Base-by-base conservation (phyloP, 495 filamentous ascomycete species). In the Articulospora tetracladia region DNA sequence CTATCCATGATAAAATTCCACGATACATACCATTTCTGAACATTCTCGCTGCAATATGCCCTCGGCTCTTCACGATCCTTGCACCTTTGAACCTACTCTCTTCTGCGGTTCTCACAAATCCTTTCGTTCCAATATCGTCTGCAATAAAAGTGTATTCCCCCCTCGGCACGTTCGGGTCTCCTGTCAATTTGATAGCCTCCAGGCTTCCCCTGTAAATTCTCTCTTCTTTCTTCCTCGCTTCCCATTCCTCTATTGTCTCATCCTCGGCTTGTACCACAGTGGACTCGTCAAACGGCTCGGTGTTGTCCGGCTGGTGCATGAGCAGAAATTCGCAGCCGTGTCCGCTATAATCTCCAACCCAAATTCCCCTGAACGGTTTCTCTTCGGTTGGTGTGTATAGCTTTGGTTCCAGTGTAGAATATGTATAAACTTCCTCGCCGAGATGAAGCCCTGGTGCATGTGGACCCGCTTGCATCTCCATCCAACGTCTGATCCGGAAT, bases 281-380 rank as follows among this genome's bases (percentile, higher is more conserved):
- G 47, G 57, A 13, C 30, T 66, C 63, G 32, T 62, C 63, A 15
- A 72, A 65, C 23, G 72, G 72, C 19, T 67, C 68, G 12, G 70
- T 59, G 25, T 68, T 59, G 32, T 89, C 86, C 17, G 79, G 79
- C 70, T 98, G 93, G 57, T 88, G 70, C 34, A 98, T 77, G 3
- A 93, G 76, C 11, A 97, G 68, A 61, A 96, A 95, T 69, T 98
- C 93, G 71, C 90, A 95, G 1, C 92, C 91, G 67, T 98, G 92
- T 0, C 81, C 84, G 13, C 84, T 86, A 67, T 95, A 97, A 67
- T 97, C 92, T 3, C 93, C 93, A 11, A 93, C 88, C 90, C 90
- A 98, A 23, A 98, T 88, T 0, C 93, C 93, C 61, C 89, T 86
- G 67, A 82, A 96, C 0, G 91, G 93, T 69, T 91, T 91, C 41